Evolutionary conservation across 1,284 basidiomycete species (phyloP).

Genomic region (Puccinia polysora): DNA sequence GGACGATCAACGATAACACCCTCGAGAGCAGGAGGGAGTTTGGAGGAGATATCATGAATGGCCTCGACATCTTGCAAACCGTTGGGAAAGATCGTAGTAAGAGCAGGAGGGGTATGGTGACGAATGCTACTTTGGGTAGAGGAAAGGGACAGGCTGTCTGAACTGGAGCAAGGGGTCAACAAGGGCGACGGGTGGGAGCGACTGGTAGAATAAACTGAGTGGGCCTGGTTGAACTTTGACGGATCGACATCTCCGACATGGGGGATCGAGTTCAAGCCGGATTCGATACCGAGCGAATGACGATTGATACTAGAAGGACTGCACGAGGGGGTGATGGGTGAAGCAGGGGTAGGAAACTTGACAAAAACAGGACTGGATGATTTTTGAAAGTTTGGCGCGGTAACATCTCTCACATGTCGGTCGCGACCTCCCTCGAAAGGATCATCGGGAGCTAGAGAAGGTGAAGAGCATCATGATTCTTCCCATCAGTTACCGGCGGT

Average conservation of each 20-base stretch:
- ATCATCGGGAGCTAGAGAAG: conserved; percentile 43
- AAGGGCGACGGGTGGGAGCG: conserved; percentile 15
- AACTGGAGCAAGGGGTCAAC: conserved; percentile 33
- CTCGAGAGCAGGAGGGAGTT: conserved; percentile 23
- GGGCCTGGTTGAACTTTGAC: background rate
- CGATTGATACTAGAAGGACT: conserved; percentile 2
- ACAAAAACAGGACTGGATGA: conserved; percentile 33
- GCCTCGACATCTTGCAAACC: conserved; percentile 32
- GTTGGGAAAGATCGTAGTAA: conserved; percentile 24
- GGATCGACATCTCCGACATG: background rate
- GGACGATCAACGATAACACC: conserved; percentile 31
- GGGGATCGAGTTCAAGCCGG: background rate
- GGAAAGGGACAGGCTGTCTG: conserved; percentile 23
- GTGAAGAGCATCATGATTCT: no score
- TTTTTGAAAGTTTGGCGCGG: conserved; percentile 34
- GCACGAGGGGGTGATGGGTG: conserved; percentile 36
- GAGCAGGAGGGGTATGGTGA: background rate
- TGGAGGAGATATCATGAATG: conserved; percentile 31
- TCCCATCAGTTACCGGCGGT: background rate
- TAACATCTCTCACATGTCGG: conserved; percentile 45
- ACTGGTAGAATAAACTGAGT: conserved; percentile 10
- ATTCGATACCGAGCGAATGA: conserved; percentile 10
- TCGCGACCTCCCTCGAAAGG: conserved; percentile 40
- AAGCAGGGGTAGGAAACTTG: conserved; percentile 38
- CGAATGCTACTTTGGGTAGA: background rate